Evolutionary conservation across 2,329 filamentous ascomycete species (phyloP), one percentile per base, ranked within the genome.

Genomic region (Calcarisporium arbuscula): DNA sequence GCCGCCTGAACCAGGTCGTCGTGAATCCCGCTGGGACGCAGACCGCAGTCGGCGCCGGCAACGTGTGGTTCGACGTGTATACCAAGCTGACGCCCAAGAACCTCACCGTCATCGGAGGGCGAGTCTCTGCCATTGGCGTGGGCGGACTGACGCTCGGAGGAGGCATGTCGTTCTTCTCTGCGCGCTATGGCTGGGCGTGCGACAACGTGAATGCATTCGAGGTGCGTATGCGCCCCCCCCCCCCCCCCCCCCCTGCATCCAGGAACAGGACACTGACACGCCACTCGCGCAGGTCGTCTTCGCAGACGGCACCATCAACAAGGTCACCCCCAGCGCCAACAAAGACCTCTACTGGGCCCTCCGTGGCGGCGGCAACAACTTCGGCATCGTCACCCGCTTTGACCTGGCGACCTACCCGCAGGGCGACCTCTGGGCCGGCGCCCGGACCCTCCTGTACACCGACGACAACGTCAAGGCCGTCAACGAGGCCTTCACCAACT

Each of bases 341-440:
- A 38, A 58, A 0, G 72, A 77, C 35, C 57, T 80, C 2, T 77
- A 70, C 53, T 77, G 72, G 69, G 75, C 72, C 3, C 58, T 77
- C 2, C 59, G 62, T 23, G 72, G 72, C 14, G 71, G 74, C 2
- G 70, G 72, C 3, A 72, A 70, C 21, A 77, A 67, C 30, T 78
- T 72, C 41, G 74, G 67, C n/a, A 58, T 79, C 5, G 69, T 78
- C 5, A 58, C 65, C 8, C 67, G 67, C 8, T 63, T 77, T 22
- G 58, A 64, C 16, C 47, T 70, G 11, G 50, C 51, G 10, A 61
- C 62, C 1, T 56, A 60, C 29, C 49, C 54, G 2, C 57, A 54
- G 11, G 58, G 55, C 10, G 20, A 51, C 3, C 50, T 69, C 32
- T 64, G 61, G 56, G 63, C 60, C 21, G 61, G 61, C 7, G n/a